Conservation (phyloP, 345 rosid species). For the Mercurialis annua region DNA sequence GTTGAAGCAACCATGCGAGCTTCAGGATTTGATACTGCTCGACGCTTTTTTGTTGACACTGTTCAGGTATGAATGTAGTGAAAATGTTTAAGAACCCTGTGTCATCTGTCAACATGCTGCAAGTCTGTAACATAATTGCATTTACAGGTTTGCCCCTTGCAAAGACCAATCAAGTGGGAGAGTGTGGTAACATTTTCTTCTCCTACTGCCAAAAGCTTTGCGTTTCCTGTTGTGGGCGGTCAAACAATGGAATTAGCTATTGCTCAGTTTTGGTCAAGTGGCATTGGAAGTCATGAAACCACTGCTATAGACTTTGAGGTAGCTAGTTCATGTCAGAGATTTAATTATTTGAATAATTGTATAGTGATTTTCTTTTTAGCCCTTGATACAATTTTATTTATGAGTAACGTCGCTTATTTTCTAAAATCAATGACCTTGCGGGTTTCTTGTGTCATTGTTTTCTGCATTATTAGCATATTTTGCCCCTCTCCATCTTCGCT, state of each 20-base stretch:
- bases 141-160: constrained; percentile 83
- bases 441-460: neutral
- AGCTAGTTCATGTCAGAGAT: constrained; percentile 12
- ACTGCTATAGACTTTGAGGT: constrained; percentile 92
- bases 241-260: constrained; percentile 88
- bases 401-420: neutral
- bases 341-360: neutral
- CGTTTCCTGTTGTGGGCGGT: constrained; percentile 81
- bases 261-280: constrained; percentile 99
- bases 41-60: constrained; percentile 78
- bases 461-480: neutral
- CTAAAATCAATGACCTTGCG: neutral
- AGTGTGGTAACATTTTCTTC: constrained; percentile 66
- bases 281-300: constrained; percentile 84
- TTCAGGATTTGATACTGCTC: constrained; percentile 81
- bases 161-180: constrained; percentile 94
- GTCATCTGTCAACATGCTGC: constrained; percentile 13
- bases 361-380: neutral
- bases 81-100: constrained; percentile 14
- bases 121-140: constrained; percentile 33
- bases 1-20: constrained; percentile 89
- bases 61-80: constrained; percentile 59
- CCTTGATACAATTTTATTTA: neutral
- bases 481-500: neutral
- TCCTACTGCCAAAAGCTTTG: constrained; percentile 71